Conservation (phyloP, 495 filamentous ascomycete genomes). For the Neurospora hispaniola region DNA sequence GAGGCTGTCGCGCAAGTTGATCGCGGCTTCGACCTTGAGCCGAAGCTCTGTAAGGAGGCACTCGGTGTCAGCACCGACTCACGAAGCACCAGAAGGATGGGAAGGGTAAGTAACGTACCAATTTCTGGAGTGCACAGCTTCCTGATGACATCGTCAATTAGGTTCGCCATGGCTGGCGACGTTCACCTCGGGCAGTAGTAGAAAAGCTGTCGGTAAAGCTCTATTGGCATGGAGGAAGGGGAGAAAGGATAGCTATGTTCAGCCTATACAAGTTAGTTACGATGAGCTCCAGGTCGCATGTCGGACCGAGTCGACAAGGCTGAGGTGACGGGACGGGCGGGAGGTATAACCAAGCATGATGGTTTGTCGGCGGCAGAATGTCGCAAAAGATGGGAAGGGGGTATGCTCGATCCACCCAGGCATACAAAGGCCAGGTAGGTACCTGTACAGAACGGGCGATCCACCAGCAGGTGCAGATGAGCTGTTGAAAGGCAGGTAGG, state of each 20-base stretch:
- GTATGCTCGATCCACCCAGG: neutral
- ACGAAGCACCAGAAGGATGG: neutral
- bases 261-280: neutral
- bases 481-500: neutral
- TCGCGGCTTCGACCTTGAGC: constrained; percentile 62
- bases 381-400: neutral
- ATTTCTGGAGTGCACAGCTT: constrained; percentile 42
- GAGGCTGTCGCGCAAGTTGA: constrained; percentile 73
- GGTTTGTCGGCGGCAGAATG: neutral
- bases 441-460: neutral
- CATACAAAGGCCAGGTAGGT: neutral
- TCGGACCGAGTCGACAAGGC: neutral
- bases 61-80: neutral
- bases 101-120: constrained; percentile 24
- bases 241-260: neutral
- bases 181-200: constrained; percentile 13
- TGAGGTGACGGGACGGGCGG: neutral
- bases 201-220: neutral
- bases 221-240: neutral
- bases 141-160: constrained; percentile 43
- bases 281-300: neutral
- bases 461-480: neutral
- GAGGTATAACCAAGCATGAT: neutral
- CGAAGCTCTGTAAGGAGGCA: constrained; percentile 49
- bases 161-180: constrained; percentile 39